Conservation (phyloP, 352 stramenopile genomes). For the Lagenidium giganteum region DNA sequence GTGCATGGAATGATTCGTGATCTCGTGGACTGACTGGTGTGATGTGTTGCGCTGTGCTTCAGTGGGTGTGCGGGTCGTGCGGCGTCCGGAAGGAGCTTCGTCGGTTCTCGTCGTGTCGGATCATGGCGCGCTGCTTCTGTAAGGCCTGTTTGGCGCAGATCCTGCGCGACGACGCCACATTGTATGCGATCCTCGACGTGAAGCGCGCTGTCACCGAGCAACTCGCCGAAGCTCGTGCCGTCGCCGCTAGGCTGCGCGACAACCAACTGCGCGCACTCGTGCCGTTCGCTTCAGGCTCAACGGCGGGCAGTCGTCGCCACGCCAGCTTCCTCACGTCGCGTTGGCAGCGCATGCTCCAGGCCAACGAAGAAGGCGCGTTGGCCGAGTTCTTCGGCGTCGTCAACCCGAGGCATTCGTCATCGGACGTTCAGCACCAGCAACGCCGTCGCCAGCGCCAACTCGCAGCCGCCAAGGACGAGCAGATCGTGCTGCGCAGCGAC, state of each 20-base stretch:
- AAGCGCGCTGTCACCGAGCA: conserved; percentile 9
- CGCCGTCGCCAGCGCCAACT: conserved; percentile 5
- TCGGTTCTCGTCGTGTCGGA: too few species aligned
- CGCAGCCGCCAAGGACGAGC: too few species aligned
- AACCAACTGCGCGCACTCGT: too few species aligned
- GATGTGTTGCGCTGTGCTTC: too few species aligned
- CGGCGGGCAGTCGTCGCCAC: too few species aligned
- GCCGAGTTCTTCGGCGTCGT: conserved; percentile 13
- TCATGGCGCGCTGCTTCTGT: conserved; percentile 52
- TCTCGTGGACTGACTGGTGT: not conserved
- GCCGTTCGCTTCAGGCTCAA: too few species aligned
- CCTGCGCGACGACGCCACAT: conserved; percentile 37
- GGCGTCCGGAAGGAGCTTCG: conserved; percentile 43
- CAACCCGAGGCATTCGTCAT: not conserved
- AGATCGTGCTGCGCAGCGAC: conserved; percentile 20
- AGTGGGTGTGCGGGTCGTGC: conserved; percentile 36
- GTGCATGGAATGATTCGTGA: not conserved
- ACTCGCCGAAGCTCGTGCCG: too few species aligned
- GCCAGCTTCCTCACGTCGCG: too few species aligned
- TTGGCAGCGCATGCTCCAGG: too few species aligned
- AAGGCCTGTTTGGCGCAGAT: conserved; percentile 48
- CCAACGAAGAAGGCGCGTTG: not conserved
- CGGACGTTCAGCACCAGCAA: conserved; percentile 7
- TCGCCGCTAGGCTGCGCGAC: not conserved
- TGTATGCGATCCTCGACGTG: conserved; percentile 41